Evolutionary conservation across 495 filamentous ascomycete genomes (phyloP).

Genomic region (Aspergillus biplanus): DNA sequence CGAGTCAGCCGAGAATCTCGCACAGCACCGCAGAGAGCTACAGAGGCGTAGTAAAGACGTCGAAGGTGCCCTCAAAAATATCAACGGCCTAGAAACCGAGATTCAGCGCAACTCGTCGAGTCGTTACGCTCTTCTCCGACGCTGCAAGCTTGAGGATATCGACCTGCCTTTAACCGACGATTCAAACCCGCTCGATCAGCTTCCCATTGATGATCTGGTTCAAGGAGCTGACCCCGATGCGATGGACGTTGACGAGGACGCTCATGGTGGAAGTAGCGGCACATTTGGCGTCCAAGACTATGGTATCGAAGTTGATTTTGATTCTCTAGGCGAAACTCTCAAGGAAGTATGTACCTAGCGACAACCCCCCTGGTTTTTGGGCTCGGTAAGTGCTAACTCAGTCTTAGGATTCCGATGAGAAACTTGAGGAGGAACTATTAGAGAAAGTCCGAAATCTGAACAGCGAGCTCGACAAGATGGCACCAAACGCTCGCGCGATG

Average conservation of each 20-base stretch:
- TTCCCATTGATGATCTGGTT: constrained; percentile 84
- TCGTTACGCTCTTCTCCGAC: constrained; percentile 80
- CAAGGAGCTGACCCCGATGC: constrained; percentile 71
- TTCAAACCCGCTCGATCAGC: constrained; percentile 74
- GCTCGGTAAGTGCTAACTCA: constrained; percentile 27
- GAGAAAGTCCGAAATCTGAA: constrained; percentile 76
- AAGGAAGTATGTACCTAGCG: constrained; percentile 62
- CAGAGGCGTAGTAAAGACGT: constrained; percentile 82
- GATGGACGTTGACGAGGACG: constrained; percentile 84
- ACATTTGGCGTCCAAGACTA: constrained; percentile 72
- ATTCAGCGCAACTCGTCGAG: constrained; percentile 81
- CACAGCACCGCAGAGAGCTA: constrained; percentile 78
- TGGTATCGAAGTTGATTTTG: constrained; percentile 91
- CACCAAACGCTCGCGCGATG: constrained; percentile 93
- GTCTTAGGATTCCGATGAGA: constrained; percentile 65
- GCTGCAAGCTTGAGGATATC: constrained; percentile 93
- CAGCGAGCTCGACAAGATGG: constrained; percentile 84
- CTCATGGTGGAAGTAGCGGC: constrained; percentile 37
- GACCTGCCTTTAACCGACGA: constrained; percentile 76
- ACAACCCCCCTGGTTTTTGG: background rate
- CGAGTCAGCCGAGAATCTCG: constrained; percentile 75
- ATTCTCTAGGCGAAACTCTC: constrained; percentile 81
- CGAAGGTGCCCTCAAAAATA: constrained; percentile 75
- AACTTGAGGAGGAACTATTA: constrained; percentile 75
- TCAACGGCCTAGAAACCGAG: constrained; percentile 76